Conservation (phyloP, 306 rosid species). For the Prunus armeniaca region DNA sequence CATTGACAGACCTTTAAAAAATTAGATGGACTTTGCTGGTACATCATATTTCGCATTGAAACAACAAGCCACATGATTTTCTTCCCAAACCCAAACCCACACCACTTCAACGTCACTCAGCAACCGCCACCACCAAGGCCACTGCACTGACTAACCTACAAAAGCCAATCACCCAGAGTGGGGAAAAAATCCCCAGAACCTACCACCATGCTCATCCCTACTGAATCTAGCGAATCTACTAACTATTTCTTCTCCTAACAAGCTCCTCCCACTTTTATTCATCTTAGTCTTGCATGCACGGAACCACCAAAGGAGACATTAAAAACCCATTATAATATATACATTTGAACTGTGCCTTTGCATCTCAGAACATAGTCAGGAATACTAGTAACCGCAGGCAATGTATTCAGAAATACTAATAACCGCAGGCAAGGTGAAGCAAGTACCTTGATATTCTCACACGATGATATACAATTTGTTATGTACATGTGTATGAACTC, state of each 20-base stretch:
- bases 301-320: too few species aligned
- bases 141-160: background rate
- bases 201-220: background rate
- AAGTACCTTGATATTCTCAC: conserved; percentile 91
- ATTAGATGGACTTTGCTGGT: background rate
- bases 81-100: background rate
- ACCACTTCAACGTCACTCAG: background rate
- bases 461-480: conserved; percentile 93
- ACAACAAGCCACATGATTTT: background rate
- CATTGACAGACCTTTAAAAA: background rate
- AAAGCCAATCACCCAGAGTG: background rate
- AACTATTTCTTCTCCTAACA: background rate
- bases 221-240: background rate
- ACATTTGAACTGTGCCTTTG: conserved; percentile 1
- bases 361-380: background rate
- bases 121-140: background rate
- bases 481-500: conserved; percentile 96
- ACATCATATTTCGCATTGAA: background rate
- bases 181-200: background rate
- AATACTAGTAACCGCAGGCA: background rate
- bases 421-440: conserved; percentile 5
- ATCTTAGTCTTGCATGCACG: background rate
- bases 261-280: background rate
- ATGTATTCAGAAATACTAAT: background rate
- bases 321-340: too few species aligned